These are phyloP conservation scores for Pezicula neosporulosa DNA, from an alignment of 2,329 filamentous ascomycete species.

Conservation along the genomic window DNA sequence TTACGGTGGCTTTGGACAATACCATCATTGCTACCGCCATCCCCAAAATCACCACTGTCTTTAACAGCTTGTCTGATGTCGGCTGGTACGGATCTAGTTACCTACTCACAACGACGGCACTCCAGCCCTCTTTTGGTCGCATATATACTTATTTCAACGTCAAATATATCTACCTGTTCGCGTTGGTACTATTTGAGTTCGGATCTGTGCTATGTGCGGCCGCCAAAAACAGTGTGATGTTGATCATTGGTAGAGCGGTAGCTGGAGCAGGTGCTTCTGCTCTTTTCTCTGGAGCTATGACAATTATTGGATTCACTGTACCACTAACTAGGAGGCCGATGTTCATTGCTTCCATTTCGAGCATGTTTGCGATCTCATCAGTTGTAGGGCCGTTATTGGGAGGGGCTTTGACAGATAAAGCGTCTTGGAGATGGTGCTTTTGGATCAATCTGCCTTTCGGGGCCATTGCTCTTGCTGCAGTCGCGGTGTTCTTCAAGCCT, in stretches of 20 bases:
- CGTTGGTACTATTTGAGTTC: conserved; percentile 31
- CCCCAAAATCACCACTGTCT: conserved; percentile 37
- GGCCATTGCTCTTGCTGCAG: conserved; percentile 31
- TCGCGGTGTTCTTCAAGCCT: conserved; percentile 41
- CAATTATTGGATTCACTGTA: conserved; percentile 35
- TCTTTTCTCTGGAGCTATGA: conserved; percentile 31
- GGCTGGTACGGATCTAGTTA: conserved; percentile 36
- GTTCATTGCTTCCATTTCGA: conserved; percentile 28
- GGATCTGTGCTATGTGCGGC: conserved; percentile 31
- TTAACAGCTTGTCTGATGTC: conserved; percentile 34
- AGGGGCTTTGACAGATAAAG: conserved; percentile 33
- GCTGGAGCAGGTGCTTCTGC: conserved; percentile 29
- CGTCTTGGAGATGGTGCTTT: conserved; percentile 36
- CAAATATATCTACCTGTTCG: conserved; percentile 28
- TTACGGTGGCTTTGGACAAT: conserved; percentile 43
- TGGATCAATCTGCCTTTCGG: conserved; percentile 41
- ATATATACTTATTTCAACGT: conserved; percentile 32
- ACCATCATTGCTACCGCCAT: conserved; percentile 36
- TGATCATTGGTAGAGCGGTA: conserved; percentile 33
- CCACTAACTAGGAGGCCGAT: conserved; percentile 24
- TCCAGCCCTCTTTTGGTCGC: conserved; percentile 28
- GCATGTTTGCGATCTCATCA: conserved; percentile 29
- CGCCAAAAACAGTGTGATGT: conserved; percentile 29
- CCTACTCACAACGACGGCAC: conserved; percentile 33
- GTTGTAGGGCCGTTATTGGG: conserved; percentile 33